Conservation (phyloP, 2,329 filamentous ascomycete species). For the Pseudocercospora macadamiae region DNA sequence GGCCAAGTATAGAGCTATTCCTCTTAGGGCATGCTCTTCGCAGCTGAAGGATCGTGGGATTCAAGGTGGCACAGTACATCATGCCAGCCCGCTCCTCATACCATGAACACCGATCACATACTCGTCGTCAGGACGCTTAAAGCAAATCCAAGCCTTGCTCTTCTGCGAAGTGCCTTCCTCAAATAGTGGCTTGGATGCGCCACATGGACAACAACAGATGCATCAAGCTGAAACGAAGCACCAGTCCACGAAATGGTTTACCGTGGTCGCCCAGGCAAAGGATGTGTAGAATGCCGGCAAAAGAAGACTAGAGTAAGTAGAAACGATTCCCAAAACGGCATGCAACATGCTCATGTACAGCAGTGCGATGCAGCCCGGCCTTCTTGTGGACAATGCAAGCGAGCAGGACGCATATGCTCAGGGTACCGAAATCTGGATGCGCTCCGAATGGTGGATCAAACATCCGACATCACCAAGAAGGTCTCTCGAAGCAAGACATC, state of each 20-base stretch:
- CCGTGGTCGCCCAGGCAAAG: constrained; percentile 10
- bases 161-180: neutral
- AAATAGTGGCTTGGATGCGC: too few species aligned
- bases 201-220: too few species aligned
- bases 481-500: neutral
- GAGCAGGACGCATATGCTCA: constrained; percentile 12
- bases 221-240: too few species aligned
- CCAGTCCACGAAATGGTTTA: constrained; percentile 13
- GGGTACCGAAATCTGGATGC: constrained; percentile 11
- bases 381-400: constrained; percentile 9
- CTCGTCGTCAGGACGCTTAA: neutral
- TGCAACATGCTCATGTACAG: neutral
- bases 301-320: constrained; percentile 15
- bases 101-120: neutral
- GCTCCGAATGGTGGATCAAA: constrained; percentile 14
- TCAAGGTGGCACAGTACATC: neutral
- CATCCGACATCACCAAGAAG: constrained; percentile 4
- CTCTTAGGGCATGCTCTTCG: constrained; percentile 3
- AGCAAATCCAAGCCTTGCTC: neutral
- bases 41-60: neutral
- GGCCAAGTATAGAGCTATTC: neutral
- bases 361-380: constrained; percentile 12
- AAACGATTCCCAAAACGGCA: neutral
- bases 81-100: too few species aligned
- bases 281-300: constrained; percentile 10